Evolutionary conservation across 805 yeast species (phyloP).

Genomic region (Saturnispora gosingensis): DNA sequence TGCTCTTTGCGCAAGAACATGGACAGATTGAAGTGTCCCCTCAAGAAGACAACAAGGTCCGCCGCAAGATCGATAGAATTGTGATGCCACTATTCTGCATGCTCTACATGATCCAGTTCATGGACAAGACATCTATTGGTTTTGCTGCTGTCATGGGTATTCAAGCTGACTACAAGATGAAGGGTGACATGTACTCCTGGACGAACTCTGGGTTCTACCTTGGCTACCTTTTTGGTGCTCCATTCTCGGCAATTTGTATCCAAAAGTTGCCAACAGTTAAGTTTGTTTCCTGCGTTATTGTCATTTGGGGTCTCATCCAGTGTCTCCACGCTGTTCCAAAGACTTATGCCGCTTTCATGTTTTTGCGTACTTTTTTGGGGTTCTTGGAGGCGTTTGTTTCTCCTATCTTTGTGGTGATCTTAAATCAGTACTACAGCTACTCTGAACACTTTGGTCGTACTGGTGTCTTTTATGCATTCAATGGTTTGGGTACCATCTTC

Average conservation of each 20-base stretch:
- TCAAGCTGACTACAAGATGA: constrained; percentile 17
- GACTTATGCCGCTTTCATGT: constrained; percentile 28
- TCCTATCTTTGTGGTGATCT: constrained; percentile 15
- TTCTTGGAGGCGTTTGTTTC: constrained; percentile 23
- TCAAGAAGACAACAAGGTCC: constrained; percentile 2
- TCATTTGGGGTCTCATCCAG: constrained; percentile 28
- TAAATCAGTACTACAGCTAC: constrained; percentile 37
- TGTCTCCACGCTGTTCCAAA: constrained; percentile 23
- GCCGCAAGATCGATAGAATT: constrained; percentile 29
- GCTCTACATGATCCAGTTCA: constrained; percentile 30
- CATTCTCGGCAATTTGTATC: constrained; percentile 29
- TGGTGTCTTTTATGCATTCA: constrained; percentile 30
- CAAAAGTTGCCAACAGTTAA: constrained; percentile 30
- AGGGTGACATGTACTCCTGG: constrained; percentile 25
- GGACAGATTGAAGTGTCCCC: constrained; percentile 8
- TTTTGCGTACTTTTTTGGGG: constrained; percentile 29
- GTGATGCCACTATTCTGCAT: constrained; percentile 31
- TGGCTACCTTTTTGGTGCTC: constrained; percentile 28
- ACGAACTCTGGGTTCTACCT: constrained; percentile 27
- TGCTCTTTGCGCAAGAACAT: constrained; percentile 9
- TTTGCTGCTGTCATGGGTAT: constrained; percentile 28
- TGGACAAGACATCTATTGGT: constrained; percentile 33
- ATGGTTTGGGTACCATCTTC: constrained; percentile 11
- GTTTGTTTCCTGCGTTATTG: constrained; percentile 20
- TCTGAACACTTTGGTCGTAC: constrained; percentile 33